Evolutionary conservation across 345 rosid species (phyloP), one percentile per base, ranked within the genome.

Genomic region (Eucalyptus erythrocorys): DNA sequence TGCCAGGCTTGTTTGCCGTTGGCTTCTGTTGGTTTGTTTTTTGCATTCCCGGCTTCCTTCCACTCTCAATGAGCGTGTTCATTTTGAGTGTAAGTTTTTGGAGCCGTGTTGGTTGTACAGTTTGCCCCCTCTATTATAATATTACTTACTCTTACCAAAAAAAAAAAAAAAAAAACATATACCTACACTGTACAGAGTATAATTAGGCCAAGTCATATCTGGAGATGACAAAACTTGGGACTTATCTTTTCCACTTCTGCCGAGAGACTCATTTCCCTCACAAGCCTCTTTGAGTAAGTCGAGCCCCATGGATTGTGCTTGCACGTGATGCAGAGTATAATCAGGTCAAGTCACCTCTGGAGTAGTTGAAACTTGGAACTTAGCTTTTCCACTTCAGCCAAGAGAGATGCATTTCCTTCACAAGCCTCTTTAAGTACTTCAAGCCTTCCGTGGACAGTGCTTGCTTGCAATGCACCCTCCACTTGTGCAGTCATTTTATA

Each of bases 371-470:
- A 76, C 82, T 76, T 76, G 61, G 89, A 87, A 30, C 85, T 92
- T 64, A 97, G 95, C 90, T 94, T 95, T 87, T 94, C 96, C 34
- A 96, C 91, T 91, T 92, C 93, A 61, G 86, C 90, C 91, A 95
- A 48, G 37, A 96, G 96, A 47, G 94, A 90, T 2, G 94, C 91
- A 91, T 92, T 93, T 55, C 96, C 94, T 87, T 96, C 93, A 55
- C 99, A 96, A 24, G 96, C 96, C 86, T 93, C 96, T 76, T 85
- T 93, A 27, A 96, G 90, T 87, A 92, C 89, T 84, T 92, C 89
- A 82, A 95, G 55, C 90, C 96, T 93, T 88, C 89, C 88, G 81
- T 89, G 92, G 4, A 87, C 68, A 42, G 88, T 86, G 42, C 85
- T 66, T 34, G 9, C 88, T 64, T 87, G 48, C 79, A 30, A 64